A percentile compares a stretch with the other conserved stretches of the same genome.
These are phyloP conservation scores for Penicillium digitatum DNA, from an alignment of 2,329 filamentous ascomycete species.

Conservation along the genomic window DNA sequence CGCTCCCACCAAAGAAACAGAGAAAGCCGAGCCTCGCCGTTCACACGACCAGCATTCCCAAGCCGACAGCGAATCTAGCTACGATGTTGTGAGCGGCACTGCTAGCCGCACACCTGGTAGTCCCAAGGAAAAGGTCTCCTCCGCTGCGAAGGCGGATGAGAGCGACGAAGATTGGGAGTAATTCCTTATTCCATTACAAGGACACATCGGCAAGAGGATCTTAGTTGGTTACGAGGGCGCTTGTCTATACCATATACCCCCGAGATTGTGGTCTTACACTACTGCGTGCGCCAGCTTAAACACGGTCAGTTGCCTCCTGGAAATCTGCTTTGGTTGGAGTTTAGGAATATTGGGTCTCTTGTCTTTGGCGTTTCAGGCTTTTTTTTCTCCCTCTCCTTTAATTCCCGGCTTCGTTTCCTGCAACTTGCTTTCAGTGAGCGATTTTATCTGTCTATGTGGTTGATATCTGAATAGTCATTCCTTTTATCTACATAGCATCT, in stretches of 20 bases:
- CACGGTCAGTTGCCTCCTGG: background rate
- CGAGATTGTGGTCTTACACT: background rate
- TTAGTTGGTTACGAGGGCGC: background rate
- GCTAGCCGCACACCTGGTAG: conserved; percentile 72
- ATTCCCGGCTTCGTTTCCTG: conserved; percentile 14
- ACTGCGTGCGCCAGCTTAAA: background rate
- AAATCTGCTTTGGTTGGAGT: conserved; percentile 16
- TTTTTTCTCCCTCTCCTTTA: conserved; percentile 8
- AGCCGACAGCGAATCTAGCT: conserved; percentile 90
- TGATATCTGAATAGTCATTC: conserved; percentile 13
- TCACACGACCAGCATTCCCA: conserved; percentile 88
- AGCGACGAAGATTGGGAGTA: conserved; percentile 77
- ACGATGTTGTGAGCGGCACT: conserved; percentile 82
- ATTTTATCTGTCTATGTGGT: conserved; percentile 6
- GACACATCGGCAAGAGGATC: background rate
- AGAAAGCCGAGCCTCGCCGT: conserved; percentile 64
- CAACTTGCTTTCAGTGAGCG: conserved; percentile 22
- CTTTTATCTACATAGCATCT: conserved; percentile 14
- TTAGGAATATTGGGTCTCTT: conserved; percentile 14
- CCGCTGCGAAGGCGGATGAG: conserved; percentile 48
- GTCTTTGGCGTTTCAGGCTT: conserved; percentile 17
- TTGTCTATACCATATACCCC: conserved; percentile 6
- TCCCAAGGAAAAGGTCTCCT: conserved; percentile 50
- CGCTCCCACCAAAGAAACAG: conserved; percentile 38
- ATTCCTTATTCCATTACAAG: conserved; percentile 7